Evolutionary conservation across 495 filamentous ascomycete genomes (phyloP).

Genomic region (Penicillium dipodomyicola): DNA sequence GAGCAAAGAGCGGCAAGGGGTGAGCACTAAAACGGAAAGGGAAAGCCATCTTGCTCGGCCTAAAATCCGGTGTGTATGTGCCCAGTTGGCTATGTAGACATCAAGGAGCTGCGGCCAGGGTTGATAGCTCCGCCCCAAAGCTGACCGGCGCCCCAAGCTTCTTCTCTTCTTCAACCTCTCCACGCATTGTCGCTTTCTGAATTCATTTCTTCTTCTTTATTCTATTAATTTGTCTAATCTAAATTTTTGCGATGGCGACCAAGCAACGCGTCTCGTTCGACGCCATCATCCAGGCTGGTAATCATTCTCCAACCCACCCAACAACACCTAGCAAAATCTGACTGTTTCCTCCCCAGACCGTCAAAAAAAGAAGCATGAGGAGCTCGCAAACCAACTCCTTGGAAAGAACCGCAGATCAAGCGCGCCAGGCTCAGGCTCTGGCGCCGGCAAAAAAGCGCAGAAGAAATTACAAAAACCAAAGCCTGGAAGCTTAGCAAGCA

Average conservation of each 20-base stretch:
- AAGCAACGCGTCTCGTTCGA: slow-evolving; percentile 57
- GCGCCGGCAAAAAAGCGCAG: slow-evolving; percentile 17
- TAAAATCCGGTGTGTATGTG: no score
- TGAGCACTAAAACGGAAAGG: slow-evolving; percentile 6
- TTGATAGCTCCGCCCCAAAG: background rate
- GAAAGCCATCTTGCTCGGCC: no score
- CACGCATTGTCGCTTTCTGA: background rate
- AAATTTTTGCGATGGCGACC: slow-evolving; percentile 41
- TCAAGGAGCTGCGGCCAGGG: background rate
- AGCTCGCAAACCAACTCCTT: slow-evolving; percentile 69
- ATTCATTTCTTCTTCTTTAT: background rate
- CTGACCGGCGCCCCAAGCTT: background rate
- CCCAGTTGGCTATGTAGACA: background rate
- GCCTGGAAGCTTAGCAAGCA: slow-evolving; percentile 62
- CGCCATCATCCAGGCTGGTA: slow-evolving; percentile 64
- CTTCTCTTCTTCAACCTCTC: background rate
- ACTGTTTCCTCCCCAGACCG: slow-evolving; percentile 49
- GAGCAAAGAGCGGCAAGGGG: slow-evolving; percentile 4
- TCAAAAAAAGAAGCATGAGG: slow-evolving; percentile 65
- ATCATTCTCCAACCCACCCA: slow-evolving; percentile 7
- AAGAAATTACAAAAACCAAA: slow-evolving; percentile 47
- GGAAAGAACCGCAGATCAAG: slow-evolving; percentile 60
- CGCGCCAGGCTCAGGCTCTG: slow-evolving; percentile 48
- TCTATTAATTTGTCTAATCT: slow-evolving; percentile 2
- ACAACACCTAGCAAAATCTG: background rate